A percentile compares a stretch with the other conserved stretches of the same genome.
Conservation (phyloP, 2,329 filamentous ascomycete species). For the Fusarium sulawesiense region DNA sequence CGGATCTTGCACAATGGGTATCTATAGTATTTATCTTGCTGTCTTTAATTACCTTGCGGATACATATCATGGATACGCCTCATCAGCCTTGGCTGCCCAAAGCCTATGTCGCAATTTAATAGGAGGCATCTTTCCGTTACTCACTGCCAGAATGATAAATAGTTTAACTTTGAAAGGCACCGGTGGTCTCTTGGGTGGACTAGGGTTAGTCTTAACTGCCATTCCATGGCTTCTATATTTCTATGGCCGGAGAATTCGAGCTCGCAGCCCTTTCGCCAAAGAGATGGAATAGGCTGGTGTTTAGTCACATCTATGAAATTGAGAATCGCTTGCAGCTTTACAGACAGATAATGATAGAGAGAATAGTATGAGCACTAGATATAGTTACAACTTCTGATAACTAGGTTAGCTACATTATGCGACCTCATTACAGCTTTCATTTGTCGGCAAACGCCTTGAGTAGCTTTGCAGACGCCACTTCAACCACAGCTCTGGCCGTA, state of each 20-base stretch:
- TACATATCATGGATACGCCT: slow-evolving; percentile 85
- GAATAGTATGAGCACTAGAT: neutral
- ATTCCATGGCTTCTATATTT: slow-evolving; percentile 76
- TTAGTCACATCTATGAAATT: neutral
- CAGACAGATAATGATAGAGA: neutral
- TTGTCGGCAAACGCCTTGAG: neutral
- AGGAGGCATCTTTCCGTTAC: slow-evolving; percentile 81
- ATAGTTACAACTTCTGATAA: neutral
- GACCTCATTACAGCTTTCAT: neutral
- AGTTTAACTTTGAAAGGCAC: slow-evolving; percentile 69
- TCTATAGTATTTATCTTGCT: slow-evolving; percentile 75
- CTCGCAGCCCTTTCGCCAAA: slow-evolving; percentile 69
- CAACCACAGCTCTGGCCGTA: slow-evolving; percentile 21
- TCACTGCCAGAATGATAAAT: slow-evolving; percentile 78
- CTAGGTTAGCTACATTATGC: neutral
- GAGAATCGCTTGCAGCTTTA: neutral
- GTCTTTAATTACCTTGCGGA: slow-evolving; percentile 96
- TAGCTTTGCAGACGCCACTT: slow-evolving; percentile 18
- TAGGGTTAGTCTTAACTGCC: slow-evolving; percentile 67
- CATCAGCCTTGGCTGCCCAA: slow-evolving; percentile 86
- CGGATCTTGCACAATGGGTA: slow-evolving; percentile 72
- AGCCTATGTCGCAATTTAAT: slow-evolving; percentile 88
- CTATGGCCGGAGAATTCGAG: slow-evolving; percentile 71
- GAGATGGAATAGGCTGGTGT: slow-evolving; percentile 1
- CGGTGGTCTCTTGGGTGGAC: slow-evolving; percentile 71